Evolutionary conservation across 2,329 filamentous ascomycete genomes (phyloP).

Genomic region (Exserohilum rostratum): DNA sequence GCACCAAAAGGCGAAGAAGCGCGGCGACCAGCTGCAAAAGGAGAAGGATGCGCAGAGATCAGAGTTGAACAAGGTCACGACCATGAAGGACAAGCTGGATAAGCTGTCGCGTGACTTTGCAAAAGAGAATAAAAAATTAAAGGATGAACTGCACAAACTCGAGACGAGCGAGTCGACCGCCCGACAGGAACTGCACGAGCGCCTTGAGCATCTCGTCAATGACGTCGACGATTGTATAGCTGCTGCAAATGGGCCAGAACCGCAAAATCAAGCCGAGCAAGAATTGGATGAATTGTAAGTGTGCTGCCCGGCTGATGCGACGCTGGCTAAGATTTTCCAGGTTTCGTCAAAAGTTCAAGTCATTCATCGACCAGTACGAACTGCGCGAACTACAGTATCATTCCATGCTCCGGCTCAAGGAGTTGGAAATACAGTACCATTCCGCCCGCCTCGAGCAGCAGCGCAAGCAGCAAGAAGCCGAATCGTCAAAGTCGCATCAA

Average conservation of each 20-base stretch:
- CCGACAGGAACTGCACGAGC: conserved; percentile 81
- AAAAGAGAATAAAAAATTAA: conserved; percentile 97
- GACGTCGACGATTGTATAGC: conserved; percentile 89
- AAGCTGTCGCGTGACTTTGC: conserved; percentile 94
- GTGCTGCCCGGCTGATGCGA: not conserved
- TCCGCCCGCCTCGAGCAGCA: conserved; percentile 88
- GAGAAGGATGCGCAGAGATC: conserved; percentile 90
- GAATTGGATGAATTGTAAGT: conserved; percentile 87
- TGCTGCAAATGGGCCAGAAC: conserved; percentile 79
- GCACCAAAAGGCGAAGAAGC: conserved; percentile 93
- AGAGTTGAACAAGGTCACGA: conserved; percentile 87
- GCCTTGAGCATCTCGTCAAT: conserved; percentile 77
- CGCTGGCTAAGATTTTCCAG: conserved; percentile 41
- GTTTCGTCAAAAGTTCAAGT: conserved; percentile 82
- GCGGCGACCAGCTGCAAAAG: conserved; percentile 91
- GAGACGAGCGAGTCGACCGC: conserved; percentile 85
- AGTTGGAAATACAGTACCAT: conserved; percentile 92
- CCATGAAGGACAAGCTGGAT: conserved; percentile 94
- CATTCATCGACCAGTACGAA: conserved; percentile 95
- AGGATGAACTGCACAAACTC: conserved; percentile 87
- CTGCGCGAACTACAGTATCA: conserved; percentile 93
- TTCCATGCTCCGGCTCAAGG: conserved; percentile 88
- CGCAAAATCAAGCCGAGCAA: conserved; percentile 78
- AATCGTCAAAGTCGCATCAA: conserved; percentile 79
- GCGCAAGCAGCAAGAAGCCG: conserved; percentile 83